Base-by-base conservation (phyloP, 2,329 filamentous ascomycete genomes). In the Cercospora canescens region DNA sequence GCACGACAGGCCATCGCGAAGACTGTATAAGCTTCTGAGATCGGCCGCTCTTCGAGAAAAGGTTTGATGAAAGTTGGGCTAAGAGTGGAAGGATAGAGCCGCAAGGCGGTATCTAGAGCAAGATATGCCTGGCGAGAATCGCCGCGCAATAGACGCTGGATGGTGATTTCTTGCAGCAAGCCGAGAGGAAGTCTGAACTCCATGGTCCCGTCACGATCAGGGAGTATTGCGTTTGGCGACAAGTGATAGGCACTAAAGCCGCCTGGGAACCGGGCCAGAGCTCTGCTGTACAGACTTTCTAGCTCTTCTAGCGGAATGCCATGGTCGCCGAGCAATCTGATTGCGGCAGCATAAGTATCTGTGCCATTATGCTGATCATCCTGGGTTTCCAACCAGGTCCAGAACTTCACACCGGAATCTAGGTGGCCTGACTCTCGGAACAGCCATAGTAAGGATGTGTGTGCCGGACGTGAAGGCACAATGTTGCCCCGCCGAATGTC, bases 81-180 rank as follows among this genome's bases (percentile, higher is more conserved):
- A 1, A 79, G 72, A 24, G 78, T 74, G 0, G 76, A 77, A 1
- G 84, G 84, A 64, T 79, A 81, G 6, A 86, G 75, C 28, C 84
- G 78, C 6, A 85, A 72, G 2, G 77, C 76, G 9, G 81, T 81
- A 70, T 86, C 84, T 3, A 86, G 74, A 4, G 78, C 80, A 18
- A 86, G 76, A 66, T 86, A 86, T 1, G 83, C 82, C 9, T 77
- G 79, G 39, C 75, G 78, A 76, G 82, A 82, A 60, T 85, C 81
- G 18, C 81, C 79, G 34, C 77, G 72, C 4, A 82, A 70, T 3
- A 85, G 67, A 48, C 84, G 79, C 4, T 84, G 84, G 1, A 77
- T 80, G 50, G 81, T 72, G 52, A 86, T 85, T 6, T 82, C 81
- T 67, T 83, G 81, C 2, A 86, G 74, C 11, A 86, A 74, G 24